Evolutionary conservation across 768 basidiomycete species (phyloP).

Genomic region (Mycena epipterygia): DNA sequence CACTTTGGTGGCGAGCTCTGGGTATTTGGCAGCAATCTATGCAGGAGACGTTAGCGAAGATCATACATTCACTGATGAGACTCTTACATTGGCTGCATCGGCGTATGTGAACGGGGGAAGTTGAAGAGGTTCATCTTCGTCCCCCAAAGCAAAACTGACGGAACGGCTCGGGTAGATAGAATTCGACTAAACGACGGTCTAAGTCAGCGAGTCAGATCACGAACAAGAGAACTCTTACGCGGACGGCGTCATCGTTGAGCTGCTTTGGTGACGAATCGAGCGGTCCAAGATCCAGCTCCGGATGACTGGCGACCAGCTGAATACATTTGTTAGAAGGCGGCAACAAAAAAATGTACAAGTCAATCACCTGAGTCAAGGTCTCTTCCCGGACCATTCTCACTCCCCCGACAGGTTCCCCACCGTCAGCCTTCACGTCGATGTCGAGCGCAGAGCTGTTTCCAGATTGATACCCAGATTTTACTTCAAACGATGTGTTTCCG

Average conservation of each 20-base stretch:
- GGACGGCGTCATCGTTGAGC: background rate
- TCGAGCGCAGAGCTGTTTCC: slow-evolving; percentile 7
- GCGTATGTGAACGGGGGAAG: slow-evolving; percentile 50
- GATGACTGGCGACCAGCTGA: slow-evolving; percentile 28
- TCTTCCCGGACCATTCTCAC: background rate
- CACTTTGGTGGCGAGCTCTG: slow-evolving; percentile 50
- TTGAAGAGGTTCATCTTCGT: slow-evolving; percentile 35
- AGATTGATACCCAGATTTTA: slow-evolving; percentile 16
- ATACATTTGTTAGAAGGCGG: background rate
- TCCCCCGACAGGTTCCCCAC: background rate
- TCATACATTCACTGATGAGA: background rate
- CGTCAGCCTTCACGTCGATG: background rate
- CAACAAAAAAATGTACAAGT: background rate
- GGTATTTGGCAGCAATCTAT: slow-evolving; percentile 51
- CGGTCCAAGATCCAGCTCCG: slow-evolving; percentile 21
- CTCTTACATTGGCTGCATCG: slow-evolving; percentile 55
- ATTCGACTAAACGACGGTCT: background rate
- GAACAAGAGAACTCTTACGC: background rate
- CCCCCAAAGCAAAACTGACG: slow-evolving; percentile 1
- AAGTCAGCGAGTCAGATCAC: background rate
- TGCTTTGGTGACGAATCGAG: slow-evolving; percentile 17
- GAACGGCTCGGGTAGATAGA: background rate
- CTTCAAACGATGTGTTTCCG: slow-evolving; percentile 22
- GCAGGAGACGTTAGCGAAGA: background rate
- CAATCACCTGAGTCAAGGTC: slow-evolving; percentile 31